Evolutionary conservation across 768 basidiomycete genomes (phyloP).

Genomic region (Trametes cubensis): DNA sequence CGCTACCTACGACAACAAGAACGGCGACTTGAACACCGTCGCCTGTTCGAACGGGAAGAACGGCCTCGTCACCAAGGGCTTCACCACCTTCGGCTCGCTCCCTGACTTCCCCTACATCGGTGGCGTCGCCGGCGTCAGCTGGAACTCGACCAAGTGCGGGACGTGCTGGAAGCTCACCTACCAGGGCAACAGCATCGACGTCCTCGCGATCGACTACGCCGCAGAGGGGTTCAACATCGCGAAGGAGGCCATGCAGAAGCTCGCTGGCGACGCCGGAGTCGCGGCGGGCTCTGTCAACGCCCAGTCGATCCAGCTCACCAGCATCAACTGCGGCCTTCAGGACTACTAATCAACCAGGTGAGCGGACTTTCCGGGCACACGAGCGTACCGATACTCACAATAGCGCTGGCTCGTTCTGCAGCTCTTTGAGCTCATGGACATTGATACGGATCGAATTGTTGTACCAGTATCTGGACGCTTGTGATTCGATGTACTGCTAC

Average conservation of each 20-base stretch:
- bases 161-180: constrained; percentile 39
- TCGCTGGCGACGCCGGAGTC: constrained; percentile 46
- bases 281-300: constrained; percentile 52
- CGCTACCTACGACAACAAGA: constrained; percentile 37
- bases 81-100: constrained; percentile 42
- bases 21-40: constrained; percentile 33
- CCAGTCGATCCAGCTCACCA: constrained; percentile 43
- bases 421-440: no score
- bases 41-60: constrained; percentile 44
- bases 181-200: constrained; percentile 32
- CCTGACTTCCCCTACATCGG: constrained; percentile 43
- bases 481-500: no score
- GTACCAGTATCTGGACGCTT: no score
- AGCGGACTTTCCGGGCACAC: no score
- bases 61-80: constrained; percentile 40
- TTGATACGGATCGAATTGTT: no score
- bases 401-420: no score
- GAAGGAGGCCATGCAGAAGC: constrained; percentile 37
- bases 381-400: no score
- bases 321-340: constrained; percentile 55
- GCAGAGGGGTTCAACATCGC: constrained; percentile 40
- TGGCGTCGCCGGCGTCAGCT: constrained; percentile 35
- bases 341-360: no score
- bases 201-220: constrained; percentile 37
- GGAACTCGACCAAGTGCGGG: constrained; percentile 37